Evolutionary conservation across 805 yeast species (phyloP), one percentile per base, ranked within the genome.

Genomic region (Vanderwaltozyma yarrowii): DNA sequence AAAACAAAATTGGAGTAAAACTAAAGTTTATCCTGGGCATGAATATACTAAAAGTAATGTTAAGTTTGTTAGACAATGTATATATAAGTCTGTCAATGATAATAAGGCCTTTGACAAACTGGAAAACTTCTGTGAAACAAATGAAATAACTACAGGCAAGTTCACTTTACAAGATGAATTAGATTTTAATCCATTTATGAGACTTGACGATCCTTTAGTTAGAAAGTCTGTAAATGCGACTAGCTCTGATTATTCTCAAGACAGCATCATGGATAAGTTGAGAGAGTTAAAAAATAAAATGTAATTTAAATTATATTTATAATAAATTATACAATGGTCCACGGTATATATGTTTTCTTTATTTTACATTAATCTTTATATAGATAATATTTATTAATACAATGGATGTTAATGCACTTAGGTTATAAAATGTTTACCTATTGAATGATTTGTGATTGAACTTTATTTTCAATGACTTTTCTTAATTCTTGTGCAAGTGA

Each of bases 11-110:
- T 56, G 54, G 60, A 32, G 32, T 19, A 36, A 31, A 5, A 86
- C 96, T 0, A 58, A 60, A 28, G 87, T 88, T 2, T 89, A 76
- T 54, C 89, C 96, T 2, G 99, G 99, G 2, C 99, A 92, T 60
- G 99, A 92, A 63, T 92, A 92, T 63, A 92, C 98, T 5, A 71
- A 69, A 48, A 69, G 83, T 19, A 89, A 92, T 56, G 80, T 82
- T 17, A 73, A 70, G 46, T 92, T 92, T 58, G 84, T 92, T 15
- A 70, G 74, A 46, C 69, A 78, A 2, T 75, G 83, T 1, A 57
- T 85, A 39, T 57, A 66, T 32, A 64, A 70, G 39, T 69, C 65
- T 32, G 28, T 47, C 18, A 52, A 55, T 9, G 61, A 61, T 11
- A 60, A 61, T 39, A 49, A 54, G 5, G 80, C 81, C 0, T 64